These are phyloP conservation scores for Fusarium sp. DNA, from an alignment of 2,329 filamentous ascomycete genomes.

Conservation along the genomic window DNA sequence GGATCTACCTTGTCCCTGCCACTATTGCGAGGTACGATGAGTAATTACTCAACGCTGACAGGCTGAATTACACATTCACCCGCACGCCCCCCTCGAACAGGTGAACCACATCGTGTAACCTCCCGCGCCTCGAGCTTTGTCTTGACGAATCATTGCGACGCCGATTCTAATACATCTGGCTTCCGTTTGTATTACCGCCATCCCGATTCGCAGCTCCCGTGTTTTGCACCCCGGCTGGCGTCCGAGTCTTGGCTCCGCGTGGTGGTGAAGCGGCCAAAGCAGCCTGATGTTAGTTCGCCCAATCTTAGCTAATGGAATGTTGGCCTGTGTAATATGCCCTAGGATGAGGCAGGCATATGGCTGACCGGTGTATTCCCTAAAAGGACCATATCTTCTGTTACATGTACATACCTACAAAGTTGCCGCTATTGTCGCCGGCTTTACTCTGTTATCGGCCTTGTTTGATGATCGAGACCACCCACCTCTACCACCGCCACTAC, in stretches of 20 bases:
- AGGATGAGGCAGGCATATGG: slow-evolving; percentile 46
- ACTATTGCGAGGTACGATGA: slow-evolving; percentile 49
- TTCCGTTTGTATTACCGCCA: slow-evolving; percentile 41
- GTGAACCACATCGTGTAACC: slow-evolving; percentile 42
- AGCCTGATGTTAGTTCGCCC: slow-evolving; percentile 51
- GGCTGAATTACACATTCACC: slow-evolving; percentile 47
- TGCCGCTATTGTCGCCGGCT: slow-evolving; percentile 21
- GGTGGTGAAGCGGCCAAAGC: slow-evolving; percentile 43
- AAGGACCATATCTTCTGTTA: slow-evolving; percentile 46
- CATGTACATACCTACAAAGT: slow-evolving; percentile 29
- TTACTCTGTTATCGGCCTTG: slow-evolving; percentile 20
- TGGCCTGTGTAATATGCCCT: slow-evolving; percentile 41
- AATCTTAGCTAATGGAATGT: slow-evolving; percentile 48
- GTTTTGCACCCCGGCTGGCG: slow-evolving; percentile 35
- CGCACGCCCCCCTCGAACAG: slow-evolving; percentile 45
- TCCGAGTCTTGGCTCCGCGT: slow-evolving; percentile 43
- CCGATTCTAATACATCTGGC: slow-evolving; percentile 46
- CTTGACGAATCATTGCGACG: slow-evolving; percentile 45
- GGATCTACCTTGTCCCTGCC: slow-evolving; percentile 43
- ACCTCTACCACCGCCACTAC: slow-evolving; percentile 10
- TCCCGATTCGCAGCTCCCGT: slow-evolving; percentile 45
- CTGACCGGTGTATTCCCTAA: slow-evolving; percentile 46
- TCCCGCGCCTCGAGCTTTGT: slow-evolving; percentile 28
- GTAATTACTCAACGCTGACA: slow-evolving; percentile 57
- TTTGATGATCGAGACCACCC: slow-evolving; percentile 33